Evolutionary conservation across 2,329 filamentous ascomycete genomes (phyloP).

Genomic region (Phialophora macrospora): DNA sequence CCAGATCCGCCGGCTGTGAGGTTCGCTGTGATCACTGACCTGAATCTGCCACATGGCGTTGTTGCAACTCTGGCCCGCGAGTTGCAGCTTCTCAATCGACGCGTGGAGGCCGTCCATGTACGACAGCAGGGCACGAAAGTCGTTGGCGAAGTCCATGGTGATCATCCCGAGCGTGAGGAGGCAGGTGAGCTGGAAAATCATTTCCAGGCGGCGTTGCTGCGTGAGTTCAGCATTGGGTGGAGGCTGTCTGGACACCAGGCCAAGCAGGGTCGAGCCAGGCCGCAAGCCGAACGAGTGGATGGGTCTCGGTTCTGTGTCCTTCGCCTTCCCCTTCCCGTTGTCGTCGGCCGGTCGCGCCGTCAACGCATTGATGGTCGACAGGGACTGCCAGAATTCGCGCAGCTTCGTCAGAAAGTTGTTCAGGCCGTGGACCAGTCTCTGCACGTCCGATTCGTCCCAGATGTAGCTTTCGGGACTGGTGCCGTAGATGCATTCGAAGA

Average conservation of each 20-base stretch:
- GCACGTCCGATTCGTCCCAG: constrained; percentile 31
- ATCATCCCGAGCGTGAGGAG: constrained; percentile 29
- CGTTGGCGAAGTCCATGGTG: constrained; percentile 28
- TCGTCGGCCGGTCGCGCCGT: background rate
- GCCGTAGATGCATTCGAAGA: constrained; percentile 37
- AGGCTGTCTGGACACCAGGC: constrained; percentile 23
- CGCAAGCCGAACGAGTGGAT: constrained; percentile 29
- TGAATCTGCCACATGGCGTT: constrained; percentile 36
- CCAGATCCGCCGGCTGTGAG: constrained; percentile 32
- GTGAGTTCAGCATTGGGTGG: constrained; percentile 23
- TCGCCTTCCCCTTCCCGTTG: background rate
- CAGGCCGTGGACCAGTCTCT: constrained; percentile 21
- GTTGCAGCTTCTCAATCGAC: constrained; percentile 25
- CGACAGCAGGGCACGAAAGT: constrained; percentile 28
- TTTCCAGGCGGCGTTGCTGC: constrained; percentile 27
- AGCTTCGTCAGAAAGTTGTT: constrained; percentile 27
- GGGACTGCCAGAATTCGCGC: constrained; percentile 30
- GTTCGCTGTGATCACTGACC: constrained; percentile 30
- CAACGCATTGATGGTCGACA: constrained; percentile 25
- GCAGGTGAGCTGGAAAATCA: constrained; percentile 34
- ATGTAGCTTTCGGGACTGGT: constrained; percentile 34
- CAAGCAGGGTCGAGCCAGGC: constrained; percentile 24
- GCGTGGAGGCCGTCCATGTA: constrained; percentile 33
- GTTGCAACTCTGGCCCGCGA: constrained; percentile 30
- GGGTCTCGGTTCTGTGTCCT: constrained; percentile 1